Evolutionary conservation across 106 monocot genomes (phyloP), one percentile per base, ranked within the genome.

Genomic region (Dioscorea dumetorum): DNA sequence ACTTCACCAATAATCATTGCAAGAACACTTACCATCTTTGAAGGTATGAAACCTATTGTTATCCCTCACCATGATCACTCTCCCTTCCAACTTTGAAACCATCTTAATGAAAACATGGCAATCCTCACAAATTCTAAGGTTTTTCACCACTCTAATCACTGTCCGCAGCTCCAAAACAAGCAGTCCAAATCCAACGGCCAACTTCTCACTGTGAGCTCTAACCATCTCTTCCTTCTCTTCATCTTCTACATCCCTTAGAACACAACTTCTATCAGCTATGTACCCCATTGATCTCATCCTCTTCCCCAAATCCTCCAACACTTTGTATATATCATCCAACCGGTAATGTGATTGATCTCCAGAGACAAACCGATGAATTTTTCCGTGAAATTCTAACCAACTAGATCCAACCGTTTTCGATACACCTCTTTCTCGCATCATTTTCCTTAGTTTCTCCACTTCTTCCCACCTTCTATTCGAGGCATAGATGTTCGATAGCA

Each of bases 151-250:
- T 57, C 73, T 73, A 1, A 79, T 62, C 12, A 31, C 57, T 2
- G 23, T 33, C 19, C 68, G 49, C 8, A 19, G 22, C 57, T 62
- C 73, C 20, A n/a, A 62, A 9, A 62, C 68, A 0, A 79, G 73
- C 14, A 79, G 68, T 1, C 15, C 33, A 48, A 73, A 79, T 9
- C 62, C 79, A 13, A 79, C 62, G 0, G 79, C 79, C 20, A 73
- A 57, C 57, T 73, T 79, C 68, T 79, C 73, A 22, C 79, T 79
- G 16, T 79, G 79, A 41, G 59, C 52, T 12, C 68, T 68, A 33
- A 79, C 51, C 72, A 68, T 79, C 57, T 68, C 79, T 62, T 79
- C 79, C 48, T 73, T 69, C 24, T 79, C 79, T 58, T 79, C 79
- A 48, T 79, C 79, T 57, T 79, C 79, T 33, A 73, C 79, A 56